Evolutionary conservation across 805 yeast species (phyloP).

Genomic region (Metschnikowia lachancei): DNA sequence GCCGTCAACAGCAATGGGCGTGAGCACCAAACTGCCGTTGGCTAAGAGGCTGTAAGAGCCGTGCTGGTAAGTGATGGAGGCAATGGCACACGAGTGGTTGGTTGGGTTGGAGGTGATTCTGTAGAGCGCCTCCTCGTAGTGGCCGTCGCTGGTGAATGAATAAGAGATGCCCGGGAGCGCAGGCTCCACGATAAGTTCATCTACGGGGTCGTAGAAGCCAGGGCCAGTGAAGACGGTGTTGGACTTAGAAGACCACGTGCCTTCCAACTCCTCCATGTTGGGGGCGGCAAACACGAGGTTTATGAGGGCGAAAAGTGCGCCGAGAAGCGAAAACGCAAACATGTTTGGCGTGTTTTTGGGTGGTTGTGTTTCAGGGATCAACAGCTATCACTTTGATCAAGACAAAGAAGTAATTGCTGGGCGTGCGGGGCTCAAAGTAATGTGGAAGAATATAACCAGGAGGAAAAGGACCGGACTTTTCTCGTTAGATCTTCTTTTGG

Average conservation of each 20-base stretch:
- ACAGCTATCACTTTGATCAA: no score
- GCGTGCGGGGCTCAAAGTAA: no score
- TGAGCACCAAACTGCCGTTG: conserved; percentile 67
- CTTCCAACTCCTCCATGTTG: conserved; percentile 52
- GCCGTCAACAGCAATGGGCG: conserved; percentile 85
- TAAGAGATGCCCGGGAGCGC: conserved; percentile 91
- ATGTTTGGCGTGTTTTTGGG: background rate
- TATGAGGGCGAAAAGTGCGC: conserved; percentile 9
- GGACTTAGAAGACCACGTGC: conserved; percentile 95
- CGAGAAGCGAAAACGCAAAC: background rate
- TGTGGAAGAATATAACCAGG: no score
- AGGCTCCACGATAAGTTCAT: conserved; percentile 91
- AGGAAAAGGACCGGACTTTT: no score
- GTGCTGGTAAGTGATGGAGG: conserved; percentile 82
- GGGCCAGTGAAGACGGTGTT: conserved; percentile 97
- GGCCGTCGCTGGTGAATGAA: conserved; percentile 91
- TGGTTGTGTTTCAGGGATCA: no score
- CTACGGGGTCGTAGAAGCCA: conserved; percentile 92
- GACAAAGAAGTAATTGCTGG: no score
- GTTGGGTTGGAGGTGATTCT: conserved; percentile 67
- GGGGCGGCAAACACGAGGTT: conserved; percentile 29
- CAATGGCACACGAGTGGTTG: conserved; percentile 80
- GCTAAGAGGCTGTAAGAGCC: conserved; percentile 65
- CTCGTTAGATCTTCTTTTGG: no score
- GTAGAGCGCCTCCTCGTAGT: conserved; percentile 85